Base-by-base conservation (phyloP, 441 rosid species). In the Brassica balearica region DNA sequence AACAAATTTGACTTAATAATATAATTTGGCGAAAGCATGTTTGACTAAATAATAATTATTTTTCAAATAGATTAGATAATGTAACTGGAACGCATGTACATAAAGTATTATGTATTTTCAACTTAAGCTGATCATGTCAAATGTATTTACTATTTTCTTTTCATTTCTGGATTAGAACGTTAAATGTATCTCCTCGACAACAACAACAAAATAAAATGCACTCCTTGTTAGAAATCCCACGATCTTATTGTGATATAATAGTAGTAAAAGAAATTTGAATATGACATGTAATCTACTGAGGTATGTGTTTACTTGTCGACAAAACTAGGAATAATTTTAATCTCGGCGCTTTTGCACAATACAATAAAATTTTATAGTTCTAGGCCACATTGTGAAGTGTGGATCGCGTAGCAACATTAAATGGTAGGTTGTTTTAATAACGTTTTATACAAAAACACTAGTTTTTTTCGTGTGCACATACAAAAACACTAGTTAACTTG, bases 1-100 rank as follows among this genome's bases (percentile, higher is more conserved):
- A 59, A 59, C 36, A 59, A 36, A 43, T 22, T 59, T 59, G 75
- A 38, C 58, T 71, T 66, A 1, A 5, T 71, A 60, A 71, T 60
- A 38, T 38, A 6, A 4, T 59, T 58, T 58, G 20, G 53, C 53
- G 38, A 71, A 2, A 14, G 36, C 38, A 38, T 38, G 56, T 22
- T 71, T 71, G 56, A 71, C 56, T 71, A 20, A 7, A 38, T 58
- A 36, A 20, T 38, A 22, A 58, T 34, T 58, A 3, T 6, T 19
- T 1, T 6, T 19, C 3, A 17, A 12, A 71, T 58, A 20, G 14
- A 10, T 17, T 58, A 11, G 3, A 29, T 29, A 9, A 10, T 55
- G 12, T 2, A 58, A 58, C 20, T 6, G 20, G 65, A 5, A 56
- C 48, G 32, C 11, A 34, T 70, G 7, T 69, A 29, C 34, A 29